Evolutionary conservation across 2,329 filamentous ascomycete genomes (phyloP).

Genomic region (Diplodia intermedia): DNA sequence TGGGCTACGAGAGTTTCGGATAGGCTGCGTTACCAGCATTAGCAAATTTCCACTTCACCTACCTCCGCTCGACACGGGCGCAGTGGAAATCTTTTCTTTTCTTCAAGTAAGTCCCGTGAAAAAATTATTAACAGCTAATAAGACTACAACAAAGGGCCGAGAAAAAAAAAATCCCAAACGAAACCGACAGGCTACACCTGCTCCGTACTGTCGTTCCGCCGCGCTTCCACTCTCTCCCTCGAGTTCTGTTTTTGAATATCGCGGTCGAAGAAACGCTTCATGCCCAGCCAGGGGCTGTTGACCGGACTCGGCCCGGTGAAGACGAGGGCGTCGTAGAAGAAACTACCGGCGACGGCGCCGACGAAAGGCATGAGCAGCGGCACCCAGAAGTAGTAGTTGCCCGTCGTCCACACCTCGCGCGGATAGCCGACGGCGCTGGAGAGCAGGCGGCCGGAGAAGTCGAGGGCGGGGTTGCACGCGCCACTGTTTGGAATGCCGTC

Average conservation of each 20-base stretch:
- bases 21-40: too few species aligned
- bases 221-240: background rate
- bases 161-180: too few species aligned
- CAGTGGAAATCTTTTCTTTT: too few species aligned
- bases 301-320: constrained; percentile 74
- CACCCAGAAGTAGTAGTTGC: constrained; percentile 77
- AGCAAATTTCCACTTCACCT: too few species aligned
- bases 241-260: background rate
- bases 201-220: background rate
- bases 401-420: constrained; percentile 69
- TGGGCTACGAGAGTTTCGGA: too few species aligned
- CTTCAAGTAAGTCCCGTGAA: too few species aligned
- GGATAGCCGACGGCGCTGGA: constrained; percentile 74
- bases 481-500: background rate
- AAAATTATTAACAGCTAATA: background rate
- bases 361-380: constrained; percentile 63
- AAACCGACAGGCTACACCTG: background rate
- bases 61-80: too few species aligned
- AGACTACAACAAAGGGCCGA: background rate
- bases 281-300: constrained; percentile 70
- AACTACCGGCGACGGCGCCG: constrained; percentile 68
- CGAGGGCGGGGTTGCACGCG: constrained; percentile 69
- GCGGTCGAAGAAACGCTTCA: constrained; percentile 6
- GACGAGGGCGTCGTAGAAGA: constrained; percentile 71
- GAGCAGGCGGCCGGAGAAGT: constrained; percentile 73